Evolutionary conservation across 768 basidiomycete species (phyloP).

Genomic region (Daedaleopsis sinensis): DNA sequence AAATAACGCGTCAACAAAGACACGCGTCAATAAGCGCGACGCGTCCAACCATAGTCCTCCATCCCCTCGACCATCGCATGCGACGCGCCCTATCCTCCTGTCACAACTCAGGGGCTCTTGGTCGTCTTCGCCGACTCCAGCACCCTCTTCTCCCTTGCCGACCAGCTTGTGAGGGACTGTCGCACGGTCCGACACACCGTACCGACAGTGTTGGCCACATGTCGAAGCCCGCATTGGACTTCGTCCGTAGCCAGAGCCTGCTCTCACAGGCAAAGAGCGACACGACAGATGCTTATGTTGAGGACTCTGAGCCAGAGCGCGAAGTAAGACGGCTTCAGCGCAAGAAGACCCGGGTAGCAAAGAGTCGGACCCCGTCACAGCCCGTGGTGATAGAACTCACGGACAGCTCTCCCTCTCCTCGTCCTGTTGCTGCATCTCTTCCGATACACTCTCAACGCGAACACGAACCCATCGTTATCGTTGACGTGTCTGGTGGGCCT

Average conservation of each 20-base stretch:
- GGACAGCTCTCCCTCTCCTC: constrained; percentile 3
- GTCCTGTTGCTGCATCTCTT: background rate
- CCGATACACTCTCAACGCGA: background rate
- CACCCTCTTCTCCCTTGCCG: background rate
- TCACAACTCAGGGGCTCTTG: background rate
- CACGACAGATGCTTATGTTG: constrained; percentile 45
- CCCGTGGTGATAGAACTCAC: constrained; percentile 20
- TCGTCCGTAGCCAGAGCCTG: constrained; percentile 2
- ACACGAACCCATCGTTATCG: background rate
- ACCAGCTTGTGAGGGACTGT: too few relatives aligned
- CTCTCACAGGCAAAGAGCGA: constrained; percentile 8
- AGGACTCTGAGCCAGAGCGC: constrained; percentile 76
- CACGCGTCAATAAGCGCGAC: constrained; percentile 16
- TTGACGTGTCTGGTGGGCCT: constrained; percentile 10
- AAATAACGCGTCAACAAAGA: constrained; percentile 23
- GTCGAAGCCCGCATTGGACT: background rate
- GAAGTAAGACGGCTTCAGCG: constrained; percentile 37
- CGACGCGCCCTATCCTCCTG: constrained; percentile 3
- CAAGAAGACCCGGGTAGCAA: constrained; percentile 23
- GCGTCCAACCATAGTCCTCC: constrained; percentile 3
- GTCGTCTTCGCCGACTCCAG: background rate
- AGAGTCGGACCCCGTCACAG: constrained; percentile 10
- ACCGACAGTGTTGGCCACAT: background rate
- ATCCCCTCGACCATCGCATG: background rate
- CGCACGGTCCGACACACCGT: background rate